phyloP scores from a whole-genome alignment of 805 yeast species.

The Lachancea sp. region DNA sequence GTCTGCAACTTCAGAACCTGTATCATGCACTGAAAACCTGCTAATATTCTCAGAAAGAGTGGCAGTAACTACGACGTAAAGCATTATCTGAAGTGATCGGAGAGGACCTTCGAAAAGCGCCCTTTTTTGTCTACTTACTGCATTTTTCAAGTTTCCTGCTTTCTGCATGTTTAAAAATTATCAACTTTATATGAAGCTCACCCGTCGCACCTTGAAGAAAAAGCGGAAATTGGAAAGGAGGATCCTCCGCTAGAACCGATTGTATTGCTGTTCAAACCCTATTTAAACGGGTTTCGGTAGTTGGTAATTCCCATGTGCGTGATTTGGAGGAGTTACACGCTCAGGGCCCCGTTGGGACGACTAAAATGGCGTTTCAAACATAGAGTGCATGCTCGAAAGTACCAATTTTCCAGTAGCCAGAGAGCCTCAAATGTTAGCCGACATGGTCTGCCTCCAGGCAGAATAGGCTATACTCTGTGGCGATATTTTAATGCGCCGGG shows the following conservation, averaged over 20 bases:
- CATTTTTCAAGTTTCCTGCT: too few species aligned
- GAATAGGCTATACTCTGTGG: slow-evolving; percentile 27
- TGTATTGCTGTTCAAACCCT: too few species aligned
- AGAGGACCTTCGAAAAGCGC: too few species aligned
- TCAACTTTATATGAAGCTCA: too few species aligned
- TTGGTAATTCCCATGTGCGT: background rate
- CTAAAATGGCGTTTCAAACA: background rate
- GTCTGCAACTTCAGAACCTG: slow-evolving; percentile 56
- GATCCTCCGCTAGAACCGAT: too few species aligned
- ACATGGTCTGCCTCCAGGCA: slow-evolving; percentile 1
- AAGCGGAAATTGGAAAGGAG: too few species aligned
- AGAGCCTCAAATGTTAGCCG: background rate
- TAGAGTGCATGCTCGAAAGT: background rate
- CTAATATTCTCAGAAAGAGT: slow-evolving; percentile 42
- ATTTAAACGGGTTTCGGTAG: background rate
- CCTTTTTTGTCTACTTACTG: too few species aligned
- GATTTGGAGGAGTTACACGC: background rate
- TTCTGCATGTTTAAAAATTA: too few species aligned
- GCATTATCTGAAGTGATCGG: too few species aligned
- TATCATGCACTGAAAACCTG: slow-evolving; percentile 54
- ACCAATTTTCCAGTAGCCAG: background rate
- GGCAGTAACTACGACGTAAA: slow-evolving; percentile 25
- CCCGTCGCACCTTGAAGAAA: too few species aligned
- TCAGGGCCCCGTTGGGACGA: background rate
- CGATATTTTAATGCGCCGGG: slow-evolving; percentile 37